Evolutionary conservation across 2,329 filamentous ascomycete species (phyloP).

Genomic region (Fusarium pseudoanthophilum): DNA sequence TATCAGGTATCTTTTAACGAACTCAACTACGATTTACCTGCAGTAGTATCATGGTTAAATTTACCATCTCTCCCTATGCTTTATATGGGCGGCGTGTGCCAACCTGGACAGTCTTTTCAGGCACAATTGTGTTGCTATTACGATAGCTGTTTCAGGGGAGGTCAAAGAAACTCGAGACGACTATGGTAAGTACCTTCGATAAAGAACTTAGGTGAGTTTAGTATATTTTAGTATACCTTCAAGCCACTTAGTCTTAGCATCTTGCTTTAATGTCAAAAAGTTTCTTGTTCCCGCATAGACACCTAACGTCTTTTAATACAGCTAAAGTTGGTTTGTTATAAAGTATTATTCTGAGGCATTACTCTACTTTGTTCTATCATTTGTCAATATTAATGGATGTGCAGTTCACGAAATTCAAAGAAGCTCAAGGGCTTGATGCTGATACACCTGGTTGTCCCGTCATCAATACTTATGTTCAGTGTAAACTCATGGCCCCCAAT

Average conservation of each 20-base stretch:
- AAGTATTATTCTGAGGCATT: neutral
- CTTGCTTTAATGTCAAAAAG: neutral
- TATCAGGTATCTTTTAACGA: neutral
- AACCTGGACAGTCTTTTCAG: neutral
- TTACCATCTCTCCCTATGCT: neutral
- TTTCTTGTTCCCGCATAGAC: neutral
- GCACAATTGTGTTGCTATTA: no score
- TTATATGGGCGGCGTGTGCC: neutral
- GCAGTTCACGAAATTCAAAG: neutral
- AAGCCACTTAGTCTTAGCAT: neutral
- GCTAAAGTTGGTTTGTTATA: neutral
- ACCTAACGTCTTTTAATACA: neutral
- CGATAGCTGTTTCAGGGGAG: neutral
- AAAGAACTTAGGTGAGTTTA: neutral
- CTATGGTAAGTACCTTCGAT: no score
- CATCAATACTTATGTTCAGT: neutral
- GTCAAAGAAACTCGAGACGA: neutral
- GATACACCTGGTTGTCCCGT: neutral
- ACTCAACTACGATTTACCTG: neutral
- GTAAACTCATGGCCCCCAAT: no score
- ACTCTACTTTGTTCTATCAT: no score
- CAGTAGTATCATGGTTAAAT: neutral
- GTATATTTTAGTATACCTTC: neutral
- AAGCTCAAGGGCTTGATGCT: neutral
- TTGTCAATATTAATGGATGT: neutral